Evolutionary conservation across 495 filamentous ascomycete genomes (phyloP).

Genomic region (Penicillium flavigenum): DNA sequence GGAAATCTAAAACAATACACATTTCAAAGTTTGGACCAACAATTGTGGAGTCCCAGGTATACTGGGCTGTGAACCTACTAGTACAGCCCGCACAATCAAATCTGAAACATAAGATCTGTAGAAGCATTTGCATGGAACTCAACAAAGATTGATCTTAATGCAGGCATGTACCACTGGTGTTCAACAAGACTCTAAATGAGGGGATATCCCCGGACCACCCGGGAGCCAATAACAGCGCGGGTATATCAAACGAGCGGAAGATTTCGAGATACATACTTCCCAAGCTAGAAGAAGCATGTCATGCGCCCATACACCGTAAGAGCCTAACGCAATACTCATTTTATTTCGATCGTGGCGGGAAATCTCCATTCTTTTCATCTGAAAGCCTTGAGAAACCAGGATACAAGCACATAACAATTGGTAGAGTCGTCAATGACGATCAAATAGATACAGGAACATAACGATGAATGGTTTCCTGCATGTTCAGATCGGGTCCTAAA

Average conservation of each 20-base stretch:
- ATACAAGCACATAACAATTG: too few relatives aligned
- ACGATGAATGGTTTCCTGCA: too few relatives aligned
- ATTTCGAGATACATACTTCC: not conserved
- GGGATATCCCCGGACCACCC: slow-evolving; percentile 6
- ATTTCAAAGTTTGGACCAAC: not conserved
- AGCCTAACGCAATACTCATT: not conserved
- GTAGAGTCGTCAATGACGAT: too few relatives aligned
- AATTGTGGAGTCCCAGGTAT: not conserved
- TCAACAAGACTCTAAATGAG: not conserved
- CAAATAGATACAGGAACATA: too few relatives aligned
- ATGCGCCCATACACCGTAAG: not conserved
- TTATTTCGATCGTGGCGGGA: not conserved
- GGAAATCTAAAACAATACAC: slow-evolving; percentile 15
- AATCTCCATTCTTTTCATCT: not conserved
- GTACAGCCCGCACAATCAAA: not conserved
- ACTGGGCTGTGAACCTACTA: not conserved
- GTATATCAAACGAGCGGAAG: slow-evolving; percentile 7
- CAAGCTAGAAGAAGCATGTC: not conserved
- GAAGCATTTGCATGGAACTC: not conserved
- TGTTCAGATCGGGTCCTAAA: too few relatives aligned
- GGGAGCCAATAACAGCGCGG: slow-evolving; percentile 7
- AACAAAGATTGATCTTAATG: not conserved
- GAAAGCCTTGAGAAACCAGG: not conserved
- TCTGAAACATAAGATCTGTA: not conserved
- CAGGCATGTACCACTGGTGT: not conserved